Evolutionary conservation across 495 filamentous ascomycete species (phyloP).

Genomic region (Penicillium diatomitis): DNA sequence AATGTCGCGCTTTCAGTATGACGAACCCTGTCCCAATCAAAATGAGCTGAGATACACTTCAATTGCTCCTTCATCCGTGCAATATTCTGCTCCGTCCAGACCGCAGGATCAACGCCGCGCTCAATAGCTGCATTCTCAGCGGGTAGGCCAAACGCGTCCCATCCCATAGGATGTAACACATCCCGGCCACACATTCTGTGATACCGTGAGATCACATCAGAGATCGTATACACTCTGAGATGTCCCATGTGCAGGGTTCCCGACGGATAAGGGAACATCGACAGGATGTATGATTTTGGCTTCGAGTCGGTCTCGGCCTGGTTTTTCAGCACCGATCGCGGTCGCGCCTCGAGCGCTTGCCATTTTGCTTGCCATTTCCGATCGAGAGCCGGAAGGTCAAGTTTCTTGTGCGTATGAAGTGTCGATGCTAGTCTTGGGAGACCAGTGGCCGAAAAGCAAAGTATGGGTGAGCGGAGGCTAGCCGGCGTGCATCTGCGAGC

Average conservation of each 20-base stretch:
- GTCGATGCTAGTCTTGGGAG: conserved; percentile 18
- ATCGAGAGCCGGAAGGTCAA: conserved; percentile 59
- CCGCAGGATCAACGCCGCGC: conserved; percentile 63
- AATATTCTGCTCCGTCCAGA: conserved; percentile 76
- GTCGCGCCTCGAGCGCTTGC: conserved; percentile 20
- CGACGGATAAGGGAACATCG: conserved; percentile 93
- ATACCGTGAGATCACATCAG: conserved; percentile 74
- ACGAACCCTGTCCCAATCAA: conserved; percentile 69
- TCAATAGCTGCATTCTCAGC: conserved; percentile 94
- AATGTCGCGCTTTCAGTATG: conserved; percentile 18
- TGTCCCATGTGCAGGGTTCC: conserved; percentile 86
- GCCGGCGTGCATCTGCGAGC: conserved; percentile 14
- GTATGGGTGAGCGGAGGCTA: conserved; percentile 5
- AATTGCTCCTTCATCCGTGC: conserved; percentile 76
- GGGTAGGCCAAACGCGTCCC: conserved; percentile 87
- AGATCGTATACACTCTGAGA: conserved; percentile 82
- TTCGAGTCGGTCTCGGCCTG: conserved; percentile 12
- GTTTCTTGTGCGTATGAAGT: conserved; percentile 17
- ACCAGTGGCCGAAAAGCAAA: conserved; percentile 3
- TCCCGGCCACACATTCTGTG: conserved; percentile 65
- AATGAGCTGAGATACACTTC: conserved; percentile 61
- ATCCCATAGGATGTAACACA: conserved; percentile 82
- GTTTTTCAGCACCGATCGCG: conserved; percentile 1
- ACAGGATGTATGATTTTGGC: conserved; percentile 64
- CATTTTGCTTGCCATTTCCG: conserved; percentile 64